Base-by-base conservation (phyloP, 257 asterid genomes). In the Gynochthodes officinalis region DNA sequence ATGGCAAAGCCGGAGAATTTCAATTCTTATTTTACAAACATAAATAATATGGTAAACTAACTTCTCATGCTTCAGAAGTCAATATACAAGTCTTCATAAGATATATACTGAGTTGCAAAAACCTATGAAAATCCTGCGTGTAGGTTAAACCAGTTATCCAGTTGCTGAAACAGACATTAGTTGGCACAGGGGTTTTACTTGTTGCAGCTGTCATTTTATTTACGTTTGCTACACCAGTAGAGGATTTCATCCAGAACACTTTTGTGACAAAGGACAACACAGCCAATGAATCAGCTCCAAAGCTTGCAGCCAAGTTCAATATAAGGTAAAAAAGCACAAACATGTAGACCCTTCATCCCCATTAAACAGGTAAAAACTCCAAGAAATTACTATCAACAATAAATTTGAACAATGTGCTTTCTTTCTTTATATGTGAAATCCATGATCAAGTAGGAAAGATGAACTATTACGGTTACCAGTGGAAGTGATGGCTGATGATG, bases 81-180 rank as follows among this genome's bases (percentile, higher is more conserved):
- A 70, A 15, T 19, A 27, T 57, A 61, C 32, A 67, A 53, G 61
- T 53, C n/a, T 75, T 62, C 40, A 27, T 60, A 37, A 55, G 19
- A 33, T 37, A 33, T 2, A 12, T 61, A 23, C 67, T 66, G 18
- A 50, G 33, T 37, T 35, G 40, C 70, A 42, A 72, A 16, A 76
- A 27, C 30, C 60, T 73, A 54, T 48, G 64, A 44, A 65, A 48
- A 60, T 71, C 72, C 35, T 78, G 71, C 75, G 78, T 80, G 62
- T 64, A 90, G 97, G 96, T 93, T 43, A 90, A 93, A 78, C 98
- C 97, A 65, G 97, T 89, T 75, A 85, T 90, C 83, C 87, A 87
- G 79, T 72, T 90, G 88, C 86, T 92, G 89, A 92, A 92, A 86
- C 96, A 90, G 82, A 92, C 96, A 30, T 89, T 90, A 33, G 95